Evolutionary conservation across 768 basidiomycete genomes (phyloP), one percentile per base, ranked within the genome.

Genomic region (Boletus insuetus): DNA sequence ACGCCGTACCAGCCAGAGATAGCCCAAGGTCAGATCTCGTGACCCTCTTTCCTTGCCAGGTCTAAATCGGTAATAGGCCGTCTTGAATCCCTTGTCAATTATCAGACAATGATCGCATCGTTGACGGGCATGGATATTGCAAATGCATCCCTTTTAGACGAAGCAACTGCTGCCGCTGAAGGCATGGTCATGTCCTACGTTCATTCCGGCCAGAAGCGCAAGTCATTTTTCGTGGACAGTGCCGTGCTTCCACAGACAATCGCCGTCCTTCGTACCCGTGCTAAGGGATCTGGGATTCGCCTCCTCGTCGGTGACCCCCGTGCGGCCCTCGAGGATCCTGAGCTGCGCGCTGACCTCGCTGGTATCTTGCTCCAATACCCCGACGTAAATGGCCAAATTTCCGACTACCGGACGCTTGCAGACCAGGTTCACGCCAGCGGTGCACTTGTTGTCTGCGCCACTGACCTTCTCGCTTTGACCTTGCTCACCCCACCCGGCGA

Each of bases 1-100:
- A 95, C 94, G 0, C 93, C 94, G 2, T 95, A 95, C 73, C 94
- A 97, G 66, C 94, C 96, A 1, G 96, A 99, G 79, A 89, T 98
- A 70, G 86, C 96, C n/a, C 96, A 99, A 84, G 96, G 93, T 89
- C 64, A 24, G 74, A 19, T 52, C 39, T 54, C 24, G 50, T 31
- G 54, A 58, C n/a, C 46, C 41, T 22, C 7, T 50, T 40, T 12
- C 20, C 37, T 48, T 55, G 16, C 43, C 40, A 17, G 2, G 19
- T 50, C 45, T 70, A 49, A 70, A 45, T 51, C 42, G 26, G 58
- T 31, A 58, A 45, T 65, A 94, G 92, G 95, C 39, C 96, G 96
- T 49, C 82, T 99, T 46, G 96, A 99, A 69, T 97, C 94, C 6
- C 82, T 99, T 38, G 83, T 98, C 67, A 98, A 99, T 72, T 99